phyloP scores from a whole-genome alignment of 441 rosid species.

The Pelargonium myrrhifolium region DNA sequence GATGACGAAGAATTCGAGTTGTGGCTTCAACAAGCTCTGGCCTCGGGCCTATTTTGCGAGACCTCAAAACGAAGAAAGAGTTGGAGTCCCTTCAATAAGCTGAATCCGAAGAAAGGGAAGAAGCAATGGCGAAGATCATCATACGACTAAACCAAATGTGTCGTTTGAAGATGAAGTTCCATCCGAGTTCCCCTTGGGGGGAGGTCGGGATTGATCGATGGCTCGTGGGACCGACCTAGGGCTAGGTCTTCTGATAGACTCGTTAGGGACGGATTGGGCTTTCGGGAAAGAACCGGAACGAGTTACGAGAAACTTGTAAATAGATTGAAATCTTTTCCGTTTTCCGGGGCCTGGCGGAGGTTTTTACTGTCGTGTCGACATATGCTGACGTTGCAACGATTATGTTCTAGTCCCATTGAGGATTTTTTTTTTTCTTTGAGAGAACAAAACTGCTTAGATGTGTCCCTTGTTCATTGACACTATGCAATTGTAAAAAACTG shows the following conservation, averaged over 20 bases:
- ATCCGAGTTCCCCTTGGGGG: neutral
- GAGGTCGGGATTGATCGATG: too few relatives aligned
- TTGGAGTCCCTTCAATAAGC: conserved; percentile 90
- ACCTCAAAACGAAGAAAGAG: conserved; percentile 82
- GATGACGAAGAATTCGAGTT: conserved; percentile 87
- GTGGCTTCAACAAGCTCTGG: conserved; percentile 94
- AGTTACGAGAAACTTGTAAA: neutral
- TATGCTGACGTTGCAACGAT: too few relatives aligned
- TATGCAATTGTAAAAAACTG: too few relatives aligned
- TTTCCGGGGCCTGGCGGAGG: too few relatives aligned
- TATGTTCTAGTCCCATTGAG: too few relatives aligned
- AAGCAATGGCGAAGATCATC: conserved; percentile 96
- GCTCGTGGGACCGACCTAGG: too few relatives aligned
- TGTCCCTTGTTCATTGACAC: too few relatives aligned
- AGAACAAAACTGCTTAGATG: too few relatives aligned
- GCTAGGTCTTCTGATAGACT: too few relatives aligned
- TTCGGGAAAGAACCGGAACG: neutral
- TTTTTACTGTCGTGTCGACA: too few relatives aligned
- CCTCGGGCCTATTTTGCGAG: conserved; percentile 90
- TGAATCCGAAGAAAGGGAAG: conserved; percentile 75
- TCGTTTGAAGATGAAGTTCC: neutral
- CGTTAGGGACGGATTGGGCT: neutral
- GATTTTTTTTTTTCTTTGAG: too few relatives aligned
- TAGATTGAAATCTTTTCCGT: neutral
- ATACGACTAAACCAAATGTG: neutral